These are phyloP conservation scores for Cytospora leucostoma DNA, from an alignment of 2,329 filamentous ascomycete species.

Conservation along the genomic window DNA sequence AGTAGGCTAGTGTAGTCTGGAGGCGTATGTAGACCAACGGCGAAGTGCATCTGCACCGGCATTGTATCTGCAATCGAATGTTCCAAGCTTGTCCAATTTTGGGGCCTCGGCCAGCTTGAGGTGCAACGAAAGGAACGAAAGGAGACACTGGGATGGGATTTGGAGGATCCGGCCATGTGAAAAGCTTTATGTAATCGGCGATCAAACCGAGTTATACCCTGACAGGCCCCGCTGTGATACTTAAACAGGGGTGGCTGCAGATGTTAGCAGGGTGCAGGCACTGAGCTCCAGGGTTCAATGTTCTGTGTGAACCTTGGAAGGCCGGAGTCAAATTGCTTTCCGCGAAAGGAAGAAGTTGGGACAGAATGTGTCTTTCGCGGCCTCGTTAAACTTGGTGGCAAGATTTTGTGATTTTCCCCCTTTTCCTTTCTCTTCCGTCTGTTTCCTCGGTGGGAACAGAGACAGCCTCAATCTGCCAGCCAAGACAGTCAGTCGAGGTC, in stretches of 20 bases:
- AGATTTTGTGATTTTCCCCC: background rate
- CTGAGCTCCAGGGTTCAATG: no score
- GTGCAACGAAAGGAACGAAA: background rate
- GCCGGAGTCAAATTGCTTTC: constrained; percentile 18
- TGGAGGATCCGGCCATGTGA: background rate
- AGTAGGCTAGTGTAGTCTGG: background rate
- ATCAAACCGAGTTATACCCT: background rate
- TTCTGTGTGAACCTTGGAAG: no score
- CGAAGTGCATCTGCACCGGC: background rate
- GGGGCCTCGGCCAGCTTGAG: no score
- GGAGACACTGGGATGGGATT: background rate
- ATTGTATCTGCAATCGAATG: background rate
- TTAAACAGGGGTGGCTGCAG: constrained; percentile 20
- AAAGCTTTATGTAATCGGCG: background rate
- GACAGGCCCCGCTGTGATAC: constrained; percentile 15
- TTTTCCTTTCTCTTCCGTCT: background rate
- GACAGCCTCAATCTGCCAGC: background rate
- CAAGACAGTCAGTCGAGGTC: background rate
- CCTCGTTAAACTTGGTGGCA: background rate
- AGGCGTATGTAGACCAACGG: constrained; percentile 2
- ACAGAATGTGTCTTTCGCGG: no score
- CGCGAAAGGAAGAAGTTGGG: constrained; percentile 19
- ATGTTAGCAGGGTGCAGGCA: background rate
- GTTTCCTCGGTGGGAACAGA: background rate
- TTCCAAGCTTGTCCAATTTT: no score